Evolutionary conservation across 1,284 basidiomycete species (phyloP).

Genomic region (Puccinia brachypodii): DNA sequence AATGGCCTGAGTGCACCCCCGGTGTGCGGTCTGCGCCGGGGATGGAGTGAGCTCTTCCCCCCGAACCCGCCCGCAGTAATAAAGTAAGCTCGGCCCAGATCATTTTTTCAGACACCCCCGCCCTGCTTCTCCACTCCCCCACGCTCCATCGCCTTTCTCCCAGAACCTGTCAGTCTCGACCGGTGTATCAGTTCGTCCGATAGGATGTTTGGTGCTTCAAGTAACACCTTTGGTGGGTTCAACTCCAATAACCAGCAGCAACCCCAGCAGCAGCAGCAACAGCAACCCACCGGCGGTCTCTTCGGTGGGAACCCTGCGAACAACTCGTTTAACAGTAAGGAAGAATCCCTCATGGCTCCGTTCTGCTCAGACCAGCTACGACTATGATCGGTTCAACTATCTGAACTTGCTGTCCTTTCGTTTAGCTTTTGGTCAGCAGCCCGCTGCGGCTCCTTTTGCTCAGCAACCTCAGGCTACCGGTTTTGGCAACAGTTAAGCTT

Average conservation of each 20-base stretch:
- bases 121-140: not conserved
- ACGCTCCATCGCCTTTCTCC: not conserved
- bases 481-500: conserved; percentile 39
- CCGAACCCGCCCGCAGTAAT: too few species aligned
- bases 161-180: not conserved
- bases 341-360: not conserved
- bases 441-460: conserved; percentile 20
- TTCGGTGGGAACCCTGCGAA: conserved; percentile 28
- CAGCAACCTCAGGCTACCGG: conserved; percentile 35
- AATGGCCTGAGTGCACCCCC: too few species aligned
- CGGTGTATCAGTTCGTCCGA: not conserved
- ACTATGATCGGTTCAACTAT: not conserved
- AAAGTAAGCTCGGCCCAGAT: too few species aligned
- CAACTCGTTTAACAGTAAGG: conserved; percentile 16
- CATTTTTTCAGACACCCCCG: not conserved
- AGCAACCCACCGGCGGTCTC: conserved; percentile 21
- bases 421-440: conserved; percentile 40
- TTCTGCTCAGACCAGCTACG: not conserved
- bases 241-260: conserved; percentile 29
- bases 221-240: conserved; percentile 31
- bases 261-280: conserved; percentile 39
- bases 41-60: too few species aligned
- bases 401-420: not conserved
- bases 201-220: conserved; percentile 44
- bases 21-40: too few species aligned